Conservation (phyloP, 441 rosid genomes). For the Macaranga tanarius region DNA sequence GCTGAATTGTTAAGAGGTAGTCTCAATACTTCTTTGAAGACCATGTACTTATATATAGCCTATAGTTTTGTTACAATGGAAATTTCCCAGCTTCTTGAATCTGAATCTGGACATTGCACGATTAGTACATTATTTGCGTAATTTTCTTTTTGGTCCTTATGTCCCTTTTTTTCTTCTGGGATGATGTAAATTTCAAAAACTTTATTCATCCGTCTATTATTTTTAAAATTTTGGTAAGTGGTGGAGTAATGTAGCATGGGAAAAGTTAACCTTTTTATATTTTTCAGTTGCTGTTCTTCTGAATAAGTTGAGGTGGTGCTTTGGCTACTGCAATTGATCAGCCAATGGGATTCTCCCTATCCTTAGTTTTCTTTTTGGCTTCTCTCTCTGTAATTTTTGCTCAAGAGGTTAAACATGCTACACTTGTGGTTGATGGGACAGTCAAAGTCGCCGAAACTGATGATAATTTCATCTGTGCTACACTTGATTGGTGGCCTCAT, state of each 20-base stretch:
- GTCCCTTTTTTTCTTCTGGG: background rate
- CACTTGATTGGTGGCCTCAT: slow-evolving; percentile 99
- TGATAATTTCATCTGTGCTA: slow-evolving; percentile 85
- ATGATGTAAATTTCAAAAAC: background rate
- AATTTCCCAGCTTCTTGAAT: background rate
- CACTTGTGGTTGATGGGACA: slow-evolving; percentile 55
- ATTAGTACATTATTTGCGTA: background rate
- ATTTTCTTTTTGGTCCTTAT: background rate
- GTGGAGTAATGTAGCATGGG: background rate
- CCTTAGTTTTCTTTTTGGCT: slow-evolving; percentile 40
- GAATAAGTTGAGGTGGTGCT: slow-evolving; percentile 23
- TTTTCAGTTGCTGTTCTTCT: slow-evolving; percentile 36
- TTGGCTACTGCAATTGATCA: slow-evolving; percentile 8
- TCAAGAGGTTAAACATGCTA: slow-evolving; percentile 41
- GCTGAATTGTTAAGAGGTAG: no score
- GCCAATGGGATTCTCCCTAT: slow-evolving; percentile 44
- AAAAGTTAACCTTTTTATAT: background rate
- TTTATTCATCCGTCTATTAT: background rate
- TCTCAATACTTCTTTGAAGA: background rate
- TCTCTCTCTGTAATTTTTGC: slow-evolving; percentile 46
- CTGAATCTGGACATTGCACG: background rate
- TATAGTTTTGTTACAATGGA: background rate
- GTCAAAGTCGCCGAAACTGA: slow-evolving; percentile 55
- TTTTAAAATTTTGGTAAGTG: background rate
- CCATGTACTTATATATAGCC: no score